These are phyloP conservation scores for Pseudozyma hubeiensis DNA, from an alignment of 1,284 basidiomycete species.

Conservation along the genomic window DNA sequence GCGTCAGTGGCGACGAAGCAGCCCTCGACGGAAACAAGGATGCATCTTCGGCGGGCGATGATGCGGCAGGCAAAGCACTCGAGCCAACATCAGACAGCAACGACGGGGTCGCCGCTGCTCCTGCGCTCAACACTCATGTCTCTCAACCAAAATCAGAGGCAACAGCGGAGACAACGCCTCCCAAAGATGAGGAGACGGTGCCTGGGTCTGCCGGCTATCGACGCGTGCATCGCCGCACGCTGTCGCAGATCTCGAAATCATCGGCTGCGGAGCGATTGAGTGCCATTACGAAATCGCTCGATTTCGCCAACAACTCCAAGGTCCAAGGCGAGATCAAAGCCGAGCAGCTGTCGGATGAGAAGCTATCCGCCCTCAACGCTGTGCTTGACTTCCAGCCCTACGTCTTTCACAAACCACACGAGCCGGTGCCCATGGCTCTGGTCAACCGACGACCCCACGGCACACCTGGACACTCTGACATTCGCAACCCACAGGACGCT, in stretches of 20 bases:
- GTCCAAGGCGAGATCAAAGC: constrained; percentile 63
- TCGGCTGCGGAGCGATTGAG: constrained; percentile 59
- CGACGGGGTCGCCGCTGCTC: constrained; percentile 5
- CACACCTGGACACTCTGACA: constrained; percentile 74
- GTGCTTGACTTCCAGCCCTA: constrained; percentile 64
- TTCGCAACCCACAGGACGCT: constrained; percentile 78
- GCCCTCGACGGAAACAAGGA: constrained; percentile 2
- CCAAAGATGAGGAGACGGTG: constrained; percentile 32
- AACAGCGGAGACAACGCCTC: not conserved
- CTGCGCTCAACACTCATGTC: constrained; percentile 21
- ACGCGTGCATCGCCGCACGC: constrained; percentile 46
- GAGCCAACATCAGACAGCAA: constrained; percentile 2
- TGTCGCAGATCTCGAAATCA: constrained; percentile 54
- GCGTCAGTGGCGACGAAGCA: constrained; percentile 18
- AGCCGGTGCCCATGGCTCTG: constrained; percentile 78
- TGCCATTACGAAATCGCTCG: constrained; percentile 62
- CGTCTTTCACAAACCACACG: constrained; percentile 62
- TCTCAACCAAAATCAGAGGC: constrained; percentile 9
- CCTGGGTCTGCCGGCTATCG: constrained; percentile 59
- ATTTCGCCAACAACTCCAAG: constrained; percentile 67
- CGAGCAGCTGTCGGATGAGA: constrained; percentile 38
- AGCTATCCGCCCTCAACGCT: constrained; percentile 37
- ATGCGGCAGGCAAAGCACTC: not conserved
- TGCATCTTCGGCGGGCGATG: not conserved
- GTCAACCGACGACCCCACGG: constrained; percentile 79